These are phyloP conservation scores for Sanguinoderma infundibulare DNA, from an alignment of 1,284 basidiomycete species.

Conservation along the genomic window DNA sequence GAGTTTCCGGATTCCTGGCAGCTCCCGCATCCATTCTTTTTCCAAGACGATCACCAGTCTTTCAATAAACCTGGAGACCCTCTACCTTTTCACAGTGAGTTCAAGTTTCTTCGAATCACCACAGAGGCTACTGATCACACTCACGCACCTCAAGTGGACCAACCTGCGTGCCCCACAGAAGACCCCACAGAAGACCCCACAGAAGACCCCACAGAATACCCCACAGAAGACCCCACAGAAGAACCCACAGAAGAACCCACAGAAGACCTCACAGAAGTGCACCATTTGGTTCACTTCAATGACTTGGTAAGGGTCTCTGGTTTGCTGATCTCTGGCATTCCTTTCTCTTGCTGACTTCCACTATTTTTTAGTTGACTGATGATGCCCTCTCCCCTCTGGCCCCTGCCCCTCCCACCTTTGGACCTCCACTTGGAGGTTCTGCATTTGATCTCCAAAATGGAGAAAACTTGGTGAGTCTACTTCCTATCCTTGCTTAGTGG, in stretches of 20 bases:
- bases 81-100: no score
- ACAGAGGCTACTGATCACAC: not conserved
- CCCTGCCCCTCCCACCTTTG: not conserved
- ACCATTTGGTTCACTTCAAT: not conserved
- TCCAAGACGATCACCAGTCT: not conserved
- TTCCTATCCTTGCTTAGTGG: not conserved
- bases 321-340: not conserved
- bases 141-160: not conserved
- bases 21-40: no score
- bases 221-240: not conserved
- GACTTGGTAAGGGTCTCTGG: not conserved
- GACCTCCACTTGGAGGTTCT: not conserved
- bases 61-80: no score
- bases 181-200: not conserved
- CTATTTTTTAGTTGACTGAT: not conserved
- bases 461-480: conserved; percentile 3
- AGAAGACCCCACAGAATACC: not conserved
- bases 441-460: not conserved
- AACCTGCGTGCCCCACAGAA: not conserved
- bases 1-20: no score
- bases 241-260: not conserved
- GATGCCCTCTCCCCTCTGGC: not conserved
- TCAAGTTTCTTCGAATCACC: no score
- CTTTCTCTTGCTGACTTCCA: not conserved
- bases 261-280: not conserved